Evolutionary conservation across 495 filamentous ascomycete genomes (phyloP).

Genomic region (Bacidia rubella): DNA sequence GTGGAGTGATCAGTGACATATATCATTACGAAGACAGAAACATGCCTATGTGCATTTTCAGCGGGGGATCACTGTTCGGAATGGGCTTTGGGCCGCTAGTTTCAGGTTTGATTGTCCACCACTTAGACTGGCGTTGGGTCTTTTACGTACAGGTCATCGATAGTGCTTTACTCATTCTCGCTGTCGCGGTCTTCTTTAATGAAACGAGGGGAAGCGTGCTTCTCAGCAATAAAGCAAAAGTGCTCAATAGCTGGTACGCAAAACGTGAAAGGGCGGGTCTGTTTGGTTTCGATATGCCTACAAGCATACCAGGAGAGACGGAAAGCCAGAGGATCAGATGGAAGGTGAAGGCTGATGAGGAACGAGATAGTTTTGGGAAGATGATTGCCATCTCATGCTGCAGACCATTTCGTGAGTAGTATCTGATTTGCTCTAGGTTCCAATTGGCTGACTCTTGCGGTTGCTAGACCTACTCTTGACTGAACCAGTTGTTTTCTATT

Average conservation of each 20-base stretch:
- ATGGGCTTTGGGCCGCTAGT: constrained; percentile 71
- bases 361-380: constrained; percentile 49
- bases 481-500: constrained; percentile 90
- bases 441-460: not conserved
- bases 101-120: constrained; percentile 53
- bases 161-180: constrained; percentile 46
- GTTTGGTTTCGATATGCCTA: constrained; percentile 42
- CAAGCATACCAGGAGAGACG: constrained; percentile 19
- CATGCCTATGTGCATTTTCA: constrained; percentile 81
- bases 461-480: constrained; percentile 57
- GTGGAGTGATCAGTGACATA: constrained; percentile 81
- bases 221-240: constrained; percentile 58
- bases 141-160: constrained; percentile 77
- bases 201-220: constrained; percentile 79
- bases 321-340: constrained; percentile 54
- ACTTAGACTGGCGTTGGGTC: constrained; percentile 70
- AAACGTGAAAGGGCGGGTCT: constrained; percentile 52
- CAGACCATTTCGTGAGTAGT: constrained; percentile 54
- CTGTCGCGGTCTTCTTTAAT: constrained; percentile 54
- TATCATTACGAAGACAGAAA: constrained; percentile 56
- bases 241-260: constrained; percentile 71
- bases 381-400: constrained; percentile 69
- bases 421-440: not conserved
- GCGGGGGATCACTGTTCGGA: constrained; percentile 59
- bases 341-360: constrained; percentile 75